phyloP scores from a whole-genome alignment of 192 early-diverging fungal genomes.

The Coemansia furcata region DNA sequence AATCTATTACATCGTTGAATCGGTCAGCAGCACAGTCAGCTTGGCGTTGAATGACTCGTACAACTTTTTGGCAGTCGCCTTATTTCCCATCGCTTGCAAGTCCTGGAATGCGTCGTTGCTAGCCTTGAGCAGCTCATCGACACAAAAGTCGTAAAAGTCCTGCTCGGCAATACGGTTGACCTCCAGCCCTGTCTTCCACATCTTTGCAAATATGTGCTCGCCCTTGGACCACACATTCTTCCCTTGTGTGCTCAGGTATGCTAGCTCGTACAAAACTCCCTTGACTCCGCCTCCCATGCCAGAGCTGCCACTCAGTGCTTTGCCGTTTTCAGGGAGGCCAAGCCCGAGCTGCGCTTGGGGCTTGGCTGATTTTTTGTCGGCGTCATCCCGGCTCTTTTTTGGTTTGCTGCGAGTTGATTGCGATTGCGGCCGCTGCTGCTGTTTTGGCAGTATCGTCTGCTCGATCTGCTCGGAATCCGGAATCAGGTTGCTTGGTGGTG shows the following conservation, averaged over 20 bases:
- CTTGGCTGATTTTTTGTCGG: conserved; percentile 5
- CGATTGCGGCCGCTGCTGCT: background rate
- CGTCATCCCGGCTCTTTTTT: background rate
- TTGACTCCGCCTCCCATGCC: conserved; percentile 20
- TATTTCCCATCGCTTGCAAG: conserved; percentile 45
- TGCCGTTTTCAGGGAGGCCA: background rate
- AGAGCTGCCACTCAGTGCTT: background rate
- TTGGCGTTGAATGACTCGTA: conserved; percentile 52
- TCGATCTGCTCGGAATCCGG: background rate
- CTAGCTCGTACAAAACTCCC: conserved; percentile 45
- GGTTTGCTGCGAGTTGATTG: background rate
- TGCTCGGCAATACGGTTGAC: conserved; percentile 53
- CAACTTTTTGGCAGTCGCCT: conserved; percentile 38
- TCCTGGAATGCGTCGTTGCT: conserved; percentile 51
- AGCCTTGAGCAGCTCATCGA: conserved; percentile 52
- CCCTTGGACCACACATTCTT: conserved; percentile 47
- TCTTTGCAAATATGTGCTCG: conserved; percentile 43
- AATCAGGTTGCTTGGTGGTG: background rate
- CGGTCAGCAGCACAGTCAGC: conserved; percentile 34
- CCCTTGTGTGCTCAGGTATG: conserved; percentile 49
- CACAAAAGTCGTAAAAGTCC: conserved; percentile 55
- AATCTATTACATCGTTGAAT: conserved; percentile 9
- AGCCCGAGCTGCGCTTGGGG: conserved; percentile 32
- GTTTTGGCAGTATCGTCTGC: background rate
- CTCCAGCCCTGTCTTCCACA: conserved; percentile 44